These are phyloP conservation scores for Solanum infundibuliforme DNA, from an alignment of 257 asterid genomes.

Conservation along the genomic window DNA sequence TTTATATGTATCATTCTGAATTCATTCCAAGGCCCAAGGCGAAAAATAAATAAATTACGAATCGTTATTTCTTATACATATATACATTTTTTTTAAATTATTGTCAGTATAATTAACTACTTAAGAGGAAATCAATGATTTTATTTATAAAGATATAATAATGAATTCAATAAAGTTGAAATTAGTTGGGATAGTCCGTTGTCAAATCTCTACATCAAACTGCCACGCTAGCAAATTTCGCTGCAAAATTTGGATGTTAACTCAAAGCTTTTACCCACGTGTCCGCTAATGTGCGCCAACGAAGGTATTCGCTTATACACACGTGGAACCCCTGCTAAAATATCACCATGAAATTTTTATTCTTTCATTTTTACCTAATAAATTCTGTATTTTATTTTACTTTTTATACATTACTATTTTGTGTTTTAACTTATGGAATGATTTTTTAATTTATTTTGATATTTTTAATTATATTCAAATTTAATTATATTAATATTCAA, in stretches of 20 bases:
- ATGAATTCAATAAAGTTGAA: too few relatives aligned
- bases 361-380: not conserved
- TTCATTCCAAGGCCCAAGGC: not conserved
- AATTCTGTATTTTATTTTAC: too few relatives aligned
- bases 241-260: not conserved
- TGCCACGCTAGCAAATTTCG: not conserved
- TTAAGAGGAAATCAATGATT: not conserved
- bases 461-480: too few relatives aligned
- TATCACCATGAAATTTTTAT: not conserved
- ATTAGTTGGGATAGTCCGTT: too few relatives aligned
- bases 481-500: too few relatives aligned
- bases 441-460: too few relatives aligned
- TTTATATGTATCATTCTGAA: not conserved
- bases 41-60: too few relatives aligned
- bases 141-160: too few relatives aligned
- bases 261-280: not conserved
- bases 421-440: not conserved
- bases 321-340: not conserved
- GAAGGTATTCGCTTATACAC: not conserved
- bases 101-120: not conserved
- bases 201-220: too few relatives aligned
- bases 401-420: not conserved
- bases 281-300: not conserved
- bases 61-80: not conserved
- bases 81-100: too few relatives aligned